phyloP scores from a whole-genome alignment of 1,139 yeast species.

The Protomyces inundatus region DNA sequence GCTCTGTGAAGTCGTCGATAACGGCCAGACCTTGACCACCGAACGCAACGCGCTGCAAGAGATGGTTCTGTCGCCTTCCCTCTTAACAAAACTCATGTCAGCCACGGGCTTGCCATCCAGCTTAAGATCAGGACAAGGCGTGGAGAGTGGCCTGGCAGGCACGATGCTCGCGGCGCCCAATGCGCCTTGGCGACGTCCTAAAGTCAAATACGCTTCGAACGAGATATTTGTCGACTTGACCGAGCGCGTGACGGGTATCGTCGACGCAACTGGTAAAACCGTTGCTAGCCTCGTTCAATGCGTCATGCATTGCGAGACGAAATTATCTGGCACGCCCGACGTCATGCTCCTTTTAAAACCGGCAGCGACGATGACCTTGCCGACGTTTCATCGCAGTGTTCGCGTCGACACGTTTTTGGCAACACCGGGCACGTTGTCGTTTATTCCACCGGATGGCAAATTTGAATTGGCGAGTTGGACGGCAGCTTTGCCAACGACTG shows the following conservation, averaged over 20 bases:
- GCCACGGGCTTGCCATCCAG: slow-evolving; percentile 29
- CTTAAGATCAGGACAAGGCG: slow-evolving; percentile 12
- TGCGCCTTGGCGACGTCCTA: slow-evolving; percentile 66
- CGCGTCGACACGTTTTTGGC: slow-evolving; percentile 37
- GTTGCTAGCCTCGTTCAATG: neutral
- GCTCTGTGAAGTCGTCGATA: slow-evolving; percentile 67
- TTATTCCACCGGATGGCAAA: slow-evolving; percentile 86
- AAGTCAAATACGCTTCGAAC: slow-evolving; percentile 62
- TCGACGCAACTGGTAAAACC: slow-evolving; percentile 8
- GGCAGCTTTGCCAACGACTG: neutral
- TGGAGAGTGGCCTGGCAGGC: slow-evolving; percentile 28
- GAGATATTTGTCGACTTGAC: slow-evolving; percentile 75
- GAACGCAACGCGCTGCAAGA: slow-evolving; percentile 69
- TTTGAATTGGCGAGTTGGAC: slow-evolving; percentile 48
- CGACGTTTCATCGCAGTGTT: slow-evolving; percentile 56
- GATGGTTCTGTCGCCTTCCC: slow-evolving; percentile 54
- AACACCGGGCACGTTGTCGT: slow-evolving; percentile 46
- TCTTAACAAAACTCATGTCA: slow-evolving; percentile 35
- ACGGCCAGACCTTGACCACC: slow-evolving; percentile 65
- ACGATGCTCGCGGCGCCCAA: slow-evolving; percentile 36
- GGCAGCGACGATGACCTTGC: slow-evolving; percentile 37
- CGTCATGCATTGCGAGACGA: slow-evolving; percentile 5
- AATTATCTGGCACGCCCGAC: slow-evolving; percentile 60
- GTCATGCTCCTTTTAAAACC: slow-evolving; percentile 58
- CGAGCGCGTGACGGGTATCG: slow-evolving; percentile 41